A percentile compares a stretch with the other conserved stretches of the same genome.
These are phyloP conservation scores for Penicillium goetzii DNA, from an alignment of 495 filamentous ascomycete genomes.

Conservation along the genomic window DNA sequence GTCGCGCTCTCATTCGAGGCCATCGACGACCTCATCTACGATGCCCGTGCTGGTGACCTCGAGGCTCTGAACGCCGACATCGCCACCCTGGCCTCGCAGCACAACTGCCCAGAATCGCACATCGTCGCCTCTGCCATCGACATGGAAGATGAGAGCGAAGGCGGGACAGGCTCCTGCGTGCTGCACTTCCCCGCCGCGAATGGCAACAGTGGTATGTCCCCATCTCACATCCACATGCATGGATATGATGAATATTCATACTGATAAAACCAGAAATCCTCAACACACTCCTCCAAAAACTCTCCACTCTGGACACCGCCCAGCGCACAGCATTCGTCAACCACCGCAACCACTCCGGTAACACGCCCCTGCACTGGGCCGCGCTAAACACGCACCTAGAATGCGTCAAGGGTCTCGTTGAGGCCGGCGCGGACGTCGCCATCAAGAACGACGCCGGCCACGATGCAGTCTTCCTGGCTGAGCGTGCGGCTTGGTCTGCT, in stretches of 20 bases:
- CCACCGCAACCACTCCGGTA: slow-evolving; percentile 73
- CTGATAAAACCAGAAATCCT: slow-evolving; percentile 47
- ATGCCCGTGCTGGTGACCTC: slow-evolving; percentile 74
- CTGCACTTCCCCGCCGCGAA: slow-evolving; percentile 92
- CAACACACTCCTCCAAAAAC: slow-evolving; percentile 48
- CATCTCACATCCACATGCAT: background rate
- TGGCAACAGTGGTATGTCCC: slow-evolving; percentile 70
- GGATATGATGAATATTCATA: background rate
- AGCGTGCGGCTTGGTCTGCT: slow-evolving; percentile 57
- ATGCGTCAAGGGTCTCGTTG: slow-evolving; percentile 73
- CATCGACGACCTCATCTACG: slow-evolving; percentile 87
- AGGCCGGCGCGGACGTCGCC: slow-evolving; percentile 72
- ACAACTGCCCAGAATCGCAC: slow-evolving; percentile 52
- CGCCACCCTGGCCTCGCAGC: slow-evolving; percentile 57
- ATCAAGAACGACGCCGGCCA: slow-evolving; percentile 81
- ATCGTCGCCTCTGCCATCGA: slow-evolving; percentile 71
- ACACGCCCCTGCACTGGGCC: slow-evolving; percentile 92
- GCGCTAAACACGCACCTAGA: slow-evolving; percentile 83
- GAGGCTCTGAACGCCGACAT: slow-evolving; percentile 67
- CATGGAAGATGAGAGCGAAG: slow-evolving; percentile 66
- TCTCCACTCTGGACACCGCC: slow-evolving; percentile 34
- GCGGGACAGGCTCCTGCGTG: slow-evolving; percentile 52
- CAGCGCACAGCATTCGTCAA: slow-evolving; percentile 57
- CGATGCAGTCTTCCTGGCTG: slow-evolving; percentile 83
- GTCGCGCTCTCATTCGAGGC: slow-evolving; percentile 67